These are phyloP conservation scores for Mortierella sp. DNA, from an alignment of 371 early-diverging fungal genomes.

Conservation along the genomic window DNA sequence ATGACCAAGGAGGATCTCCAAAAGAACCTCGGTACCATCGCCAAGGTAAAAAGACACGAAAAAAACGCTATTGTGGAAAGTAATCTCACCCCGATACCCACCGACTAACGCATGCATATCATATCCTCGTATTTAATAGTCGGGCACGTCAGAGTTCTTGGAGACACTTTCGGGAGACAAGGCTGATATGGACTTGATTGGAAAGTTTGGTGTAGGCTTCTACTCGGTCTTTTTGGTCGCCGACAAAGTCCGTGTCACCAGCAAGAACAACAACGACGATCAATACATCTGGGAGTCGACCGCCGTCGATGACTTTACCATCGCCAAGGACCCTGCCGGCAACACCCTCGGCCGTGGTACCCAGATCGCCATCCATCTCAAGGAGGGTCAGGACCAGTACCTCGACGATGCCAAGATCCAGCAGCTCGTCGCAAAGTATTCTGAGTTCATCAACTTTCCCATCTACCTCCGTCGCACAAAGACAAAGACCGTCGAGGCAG, in stretches of 20 bases:
- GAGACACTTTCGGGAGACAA: conserved; percentile 73
- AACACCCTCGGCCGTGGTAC: conserved; percentile 91
- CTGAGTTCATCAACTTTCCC: conserved; percentile 94
- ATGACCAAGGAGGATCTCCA: conserved; percentile 95
- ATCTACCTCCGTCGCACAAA: conserved; percentile 82
- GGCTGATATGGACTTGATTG: conserved; percentile 84
- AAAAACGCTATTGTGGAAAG: too few relatives aligned
- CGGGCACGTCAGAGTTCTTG: conserved; percentile 89
- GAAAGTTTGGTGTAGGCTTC: conserved; percentile 99
- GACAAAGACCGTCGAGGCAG: conserved; percentile 56
- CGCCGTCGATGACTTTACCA: conserved; percentile 84
- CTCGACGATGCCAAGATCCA: conserved; percentile 75
- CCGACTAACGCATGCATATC: too few relatives aligned
- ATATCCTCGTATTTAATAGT: conserved; percentile 50
- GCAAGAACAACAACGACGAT: conserved; percentile 87
- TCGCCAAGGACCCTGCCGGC: conserved; percentile 89
- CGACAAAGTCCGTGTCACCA: conserved; percentile 95
- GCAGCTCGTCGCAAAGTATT: conserved; percentile 86
- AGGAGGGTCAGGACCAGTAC: conserved; percentile 90
- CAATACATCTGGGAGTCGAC: conserved; percentile 92
- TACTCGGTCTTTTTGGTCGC: conserved; percentile 96
- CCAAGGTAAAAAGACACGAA: conserved; percentile 68
- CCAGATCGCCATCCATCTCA: conserved; percentile 89
- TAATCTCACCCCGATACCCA: too few relatives aligned
- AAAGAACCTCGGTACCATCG: conserved; percentile 96